Conservation (phyloP, 2,329 filamentous ascomycete genomes). For the Fusarium abutilonis region DNA sequence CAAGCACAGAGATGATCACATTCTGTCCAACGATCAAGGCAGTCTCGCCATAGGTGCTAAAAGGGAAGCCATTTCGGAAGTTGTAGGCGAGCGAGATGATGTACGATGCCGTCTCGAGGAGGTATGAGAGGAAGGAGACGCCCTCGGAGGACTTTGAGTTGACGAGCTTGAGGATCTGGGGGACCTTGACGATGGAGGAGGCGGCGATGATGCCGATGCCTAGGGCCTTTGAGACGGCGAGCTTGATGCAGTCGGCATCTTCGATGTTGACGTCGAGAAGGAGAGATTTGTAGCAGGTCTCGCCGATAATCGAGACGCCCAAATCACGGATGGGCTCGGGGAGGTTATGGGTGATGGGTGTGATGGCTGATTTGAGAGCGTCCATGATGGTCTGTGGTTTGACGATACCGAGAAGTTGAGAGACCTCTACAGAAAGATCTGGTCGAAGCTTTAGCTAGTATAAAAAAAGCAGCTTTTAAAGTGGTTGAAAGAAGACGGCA, state of each 20-base stretch:
- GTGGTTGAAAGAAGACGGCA: slow-evolving; percentile 32
- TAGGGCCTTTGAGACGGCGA: slow-evolving; percentile 90
- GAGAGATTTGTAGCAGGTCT: slow-evolving; percentile 84
- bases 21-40: slow-evolving; percentile 93
- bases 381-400: slow-evolving; percentile 62
- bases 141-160: slow-evolving; percentile 82
- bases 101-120: slow-evolving; percentile 89
- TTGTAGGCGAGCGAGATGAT: slow-evolving; percentile 94
- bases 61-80: slow-evolving; percentile 88
- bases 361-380: slow-evolving; percentile 67
- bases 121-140: slow-evolving; percentile 88
- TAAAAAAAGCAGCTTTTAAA: slow-evolving; percentile 22
- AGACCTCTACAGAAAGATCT: background rate
- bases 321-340: slow-evolving; percentile 79
- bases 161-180: slow-evolving; percentile 93
- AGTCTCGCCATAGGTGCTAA: slow-evolving; percentile 96
- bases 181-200: slow-evolving; percentile 92
- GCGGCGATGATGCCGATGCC: slow-evolving; percentile 93
- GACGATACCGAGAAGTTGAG: background rate
- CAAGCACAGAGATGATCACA: slow-evolving; percentile 85
- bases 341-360: slow-evolving; percentile 76
- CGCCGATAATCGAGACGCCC: slow-evolving; percentile 82
- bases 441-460: slow-evolving; percentile 1
- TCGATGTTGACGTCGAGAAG: slow-evolving; percentile 85
- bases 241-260: slow-evolving; percentile 82